These are phyloP conservation scores for Lachnellula hyalina DNA, from an alignment of 2,329 filamentous ascomycete genomes.

Conservation along the genomic window DNA sequence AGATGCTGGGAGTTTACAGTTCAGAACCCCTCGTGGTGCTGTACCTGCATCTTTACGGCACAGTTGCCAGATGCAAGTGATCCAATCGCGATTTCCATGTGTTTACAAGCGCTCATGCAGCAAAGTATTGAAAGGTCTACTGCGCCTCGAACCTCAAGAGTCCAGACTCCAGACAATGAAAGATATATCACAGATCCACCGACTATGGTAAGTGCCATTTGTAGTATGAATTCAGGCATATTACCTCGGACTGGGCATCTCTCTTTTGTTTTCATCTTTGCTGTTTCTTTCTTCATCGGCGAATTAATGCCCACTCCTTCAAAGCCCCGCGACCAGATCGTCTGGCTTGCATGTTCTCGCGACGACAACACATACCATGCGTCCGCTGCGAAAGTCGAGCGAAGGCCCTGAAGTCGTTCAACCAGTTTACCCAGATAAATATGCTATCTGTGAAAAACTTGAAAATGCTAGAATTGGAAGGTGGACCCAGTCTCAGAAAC, in stretches of 20 bases:
- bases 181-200: background rate
- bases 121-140: background rate
- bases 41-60: background rate
- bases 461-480: constrained; percentile 1
- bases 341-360: background rate
- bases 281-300: background rate
- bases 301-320: background rate
- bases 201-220: background rate
- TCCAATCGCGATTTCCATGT: background rate
- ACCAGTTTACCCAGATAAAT: background rate
- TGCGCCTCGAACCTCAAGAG: background rate
- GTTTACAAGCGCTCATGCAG: background rate
- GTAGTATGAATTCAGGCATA: background rate
- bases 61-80: background rate
- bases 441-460: constrained; percentile 1
- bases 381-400: constrained; percentile 6
- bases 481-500: constrained; percentile 6
- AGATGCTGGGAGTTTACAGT: too few species aligned
- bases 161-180: background rate
- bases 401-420: constrained; percentile 7
- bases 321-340: background rate
- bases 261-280: background rate
- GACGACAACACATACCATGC: background rate
- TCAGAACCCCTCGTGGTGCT: background rate
- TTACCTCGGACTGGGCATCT: background rate